Evolutionary conservation across 2,329 filamentous ascomycete species (phyloP).

Genomic region (Curvularia eragrostidis): DNA sequence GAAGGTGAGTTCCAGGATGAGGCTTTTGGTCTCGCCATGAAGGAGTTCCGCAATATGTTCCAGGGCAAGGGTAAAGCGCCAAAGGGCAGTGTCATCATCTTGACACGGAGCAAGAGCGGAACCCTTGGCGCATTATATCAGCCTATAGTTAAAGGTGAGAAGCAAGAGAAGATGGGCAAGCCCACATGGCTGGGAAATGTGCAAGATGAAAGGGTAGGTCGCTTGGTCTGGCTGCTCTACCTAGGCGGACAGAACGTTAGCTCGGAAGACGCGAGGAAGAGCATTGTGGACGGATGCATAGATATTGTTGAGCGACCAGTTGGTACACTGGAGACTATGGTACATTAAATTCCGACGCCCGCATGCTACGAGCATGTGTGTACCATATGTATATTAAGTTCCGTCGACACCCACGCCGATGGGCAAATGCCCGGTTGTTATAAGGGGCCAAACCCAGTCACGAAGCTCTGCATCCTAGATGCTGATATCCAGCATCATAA

Average conservation of each 20-base stretch:
- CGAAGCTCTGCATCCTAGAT: background rate
- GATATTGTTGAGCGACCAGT: slow-evolving; percentile 86
- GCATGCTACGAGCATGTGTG: background rate
- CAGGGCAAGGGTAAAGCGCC: slow-evolving; percentile 76
- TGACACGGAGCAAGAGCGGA: slow-evolving; percentile 72
- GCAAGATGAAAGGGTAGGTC: slow-evolving; percentile 77
- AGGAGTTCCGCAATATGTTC: slow-evolving; percentile 82
- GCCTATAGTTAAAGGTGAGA: slow-evolving; percentile 34
- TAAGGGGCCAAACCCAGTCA: background rate
- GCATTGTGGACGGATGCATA: slow-evolving; percentile 85
- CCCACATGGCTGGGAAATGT: slow-evolving; percentile 72
- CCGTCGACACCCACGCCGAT: background rate
- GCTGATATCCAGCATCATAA: background rate
- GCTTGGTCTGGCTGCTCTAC: slow-evolving; percentile 88
- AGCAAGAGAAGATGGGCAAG: slow-evolving; percentile 52
- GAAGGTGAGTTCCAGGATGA: slow-evolving; percentile 69
- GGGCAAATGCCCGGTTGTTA: background rate
- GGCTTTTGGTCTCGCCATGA: slow-evolving; percentile 75
- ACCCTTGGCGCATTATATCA: slow-evolving; percentile 55
- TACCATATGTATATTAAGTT: background rate
- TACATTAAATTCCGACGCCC: slow-evolving; percentile 47
- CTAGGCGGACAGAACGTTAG: slow-evolving; percentile 85
- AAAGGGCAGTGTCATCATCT: slow-evolving; percentile 78
- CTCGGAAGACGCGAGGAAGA: slow-evolving; percentile 79
- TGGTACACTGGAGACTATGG: slow-evolving; percentile 83